phyloP scores from a whole-genome alignment of 108 stramenopile species.

The Cyclotella cryptica region DNA sequence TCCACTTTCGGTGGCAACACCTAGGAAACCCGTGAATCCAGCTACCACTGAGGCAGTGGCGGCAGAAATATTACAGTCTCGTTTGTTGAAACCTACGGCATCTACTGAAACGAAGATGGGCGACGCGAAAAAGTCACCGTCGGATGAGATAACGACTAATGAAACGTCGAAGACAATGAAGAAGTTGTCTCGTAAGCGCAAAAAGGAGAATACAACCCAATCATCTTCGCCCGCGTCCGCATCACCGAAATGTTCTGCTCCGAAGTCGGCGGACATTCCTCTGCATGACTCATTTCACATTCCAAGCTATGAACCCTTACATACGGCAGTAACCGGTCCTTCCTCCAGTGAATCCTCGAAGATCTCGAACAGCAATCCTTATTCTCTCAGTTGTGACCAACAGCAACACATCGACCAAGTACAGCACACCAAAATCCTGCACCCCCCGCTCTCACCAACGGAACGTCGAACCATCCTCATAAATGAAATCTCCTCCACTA shows the following conservation, averaged over 20 bases:
- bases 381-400: slow-evolving; percentile 6
- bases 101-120: not conserved
- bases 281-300: slow-evolving; percentile 6
- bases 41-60: slow-evolving; percentile 9
- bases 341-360: not conserved
- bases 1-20: not conserved
- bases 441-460: slow-evolving; percentile 27
- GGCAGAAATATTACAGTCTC: slow-evolving; percentile 16
- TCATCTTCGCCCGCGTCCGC: not conserved
- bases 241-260: not conserved
- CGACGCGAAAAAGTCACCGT: not conserved
- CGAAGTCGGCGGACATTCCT: not conserved
- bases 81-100: not conserved
- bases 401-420: slow-evolving; percentile 13
- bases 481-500: slow-evolving; percentile 38
- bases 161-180: not conserved
- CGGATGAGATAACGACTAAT: slow-evolving; percentile 1
- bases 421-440: slow-evolving; percentile 29
- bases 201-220: not conserved
- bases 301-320: slow-evolving; percentile 17
- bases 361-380: not conserved
- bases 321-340: not conserved
- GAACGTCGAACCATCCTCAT: slow-evolving; percentile 37
- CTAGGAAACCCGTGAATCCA: not conserved
- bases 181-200: slow-evolving; percentile 19